Base-by-base conservation (phyloP, 305 asterid species). In the Striga hermonthica region DNA sequence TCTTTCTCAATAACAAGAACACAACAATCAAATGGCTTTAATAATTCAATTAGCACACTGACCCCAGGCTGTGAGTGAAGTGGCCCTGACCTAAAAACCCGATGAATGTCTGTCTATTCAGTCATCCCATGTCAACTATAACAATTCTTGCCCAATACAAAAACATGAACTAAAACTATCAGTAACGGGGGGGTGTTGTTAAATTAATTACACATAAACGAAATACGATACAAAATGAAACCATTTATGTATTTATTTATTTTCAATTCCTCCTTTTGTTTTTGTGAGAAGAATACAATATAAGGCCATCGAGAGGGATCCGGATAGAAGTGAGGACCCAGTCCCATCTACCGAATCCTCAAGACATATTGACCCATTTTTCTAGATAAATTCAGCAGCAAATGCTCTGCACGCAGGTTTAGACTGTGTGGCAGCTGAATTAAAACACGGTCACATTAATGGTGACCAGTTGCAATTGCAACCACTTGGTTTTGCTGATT, bases 41-140 rank as follows among this genome's bases (percentile, higher is more conserved):
- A 72, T 34, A 58, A 54, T 2, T 44, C 31, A 47, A 45, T 45
- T 45, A 12, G 13, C 53, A 57, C 59, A 74, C 93, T 80, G 68
- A 89, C 98, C 80, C 98, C 85, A 67, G 95, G 98, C 65, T 83
- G 93, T 1, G 96, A 95, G 78, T 85, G 96, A 80, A 86, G 89
- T 13, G 92, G 85, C 72, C 90, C 96, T 22, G 96, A 80, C 57
- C 89, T 92, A 64, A 91, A 85, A 57, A 91, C 82, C 76, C 82
- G 79, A 73, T 87, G 96, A 60, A 91, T 91, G 78, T 91, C 98
- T 91, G 78, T 91, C 98, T 89, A 68, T 49, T 28, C 65, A 68
- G 73, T 45, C 76, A 72, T 67, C 45, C 64, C 62, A 69, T 62
- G 86, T 86, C 72, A 79, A 53, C 28, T 6, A 68, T 69, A 81